phyloP scores from a whole-genome alignment of 2,329 filamentous ascomycete species.

The Cryphonectria naterciae region DNA sequence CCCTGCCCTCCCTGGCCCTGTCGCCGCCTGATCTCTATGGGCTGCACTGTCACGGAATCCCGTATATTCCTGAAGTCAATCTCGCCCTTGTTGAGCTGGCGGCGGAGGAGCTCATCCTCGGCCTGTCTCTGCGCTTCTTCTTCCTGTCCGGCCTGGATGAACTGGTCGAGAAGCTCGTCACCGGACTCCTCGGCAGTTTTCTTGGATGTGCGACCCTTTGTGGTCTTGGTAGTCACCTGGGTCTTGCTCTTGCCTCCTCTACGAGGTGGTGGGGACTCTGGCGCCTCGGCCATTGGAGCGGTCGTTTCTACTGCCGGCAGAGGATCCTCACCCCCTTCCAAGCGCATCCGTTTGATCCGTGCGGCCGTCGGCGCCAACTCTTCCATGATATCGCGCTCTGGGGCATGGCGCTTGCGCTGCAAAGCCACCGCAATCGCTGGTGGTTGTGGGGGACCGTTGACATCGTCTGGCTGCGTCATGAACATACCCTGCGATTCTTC shows the following conservation, averaged over 20 bases:
- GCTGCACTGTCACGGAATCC: conserved; percentile 75
- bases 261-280: conserved; percentile 29
- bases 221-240: conserved; percentile 57
- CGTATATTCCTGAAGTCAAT: conserved; percentile 75
- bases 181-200: conserved; percentile 30
- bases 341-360: conserved; percentile 76
- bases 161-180: conserved; percentile 69
- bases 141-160: conserved; percentile 62
- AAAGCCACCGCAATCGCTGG: conserved; percentile 23
- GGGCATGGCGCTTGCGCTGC: conserved; percentile 50
- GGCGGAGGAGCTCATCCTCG: conserved; percentile 56
- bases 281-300: conserved; percentile 27
- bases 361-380: conserved; percentile 76
- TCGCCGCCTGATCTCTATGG: conserved; percentile 65
- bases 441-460: conserved; percentile 28
- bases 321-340: conserved; percentile 60
- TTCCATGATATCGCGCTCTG: conserved; percentile 65
- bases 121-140: conserved; percentile 66
- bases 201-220: conserved; percentile 37
- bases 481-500: conserved; percentile 53
- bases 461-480: conserved; percentile 54
- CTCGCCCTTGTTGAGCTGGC: conserved; percentile 58
- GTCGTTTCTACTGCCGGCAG: conserved; percentile 40
- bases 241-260: conserved; percentile 31
- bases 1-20: conserved; percentile 38